These are phyloP conservation scores for Cytospora mali DNA, from an alignment of 2,329 filamentous ascomycete species.

Conservation along the genomic window DNA sequence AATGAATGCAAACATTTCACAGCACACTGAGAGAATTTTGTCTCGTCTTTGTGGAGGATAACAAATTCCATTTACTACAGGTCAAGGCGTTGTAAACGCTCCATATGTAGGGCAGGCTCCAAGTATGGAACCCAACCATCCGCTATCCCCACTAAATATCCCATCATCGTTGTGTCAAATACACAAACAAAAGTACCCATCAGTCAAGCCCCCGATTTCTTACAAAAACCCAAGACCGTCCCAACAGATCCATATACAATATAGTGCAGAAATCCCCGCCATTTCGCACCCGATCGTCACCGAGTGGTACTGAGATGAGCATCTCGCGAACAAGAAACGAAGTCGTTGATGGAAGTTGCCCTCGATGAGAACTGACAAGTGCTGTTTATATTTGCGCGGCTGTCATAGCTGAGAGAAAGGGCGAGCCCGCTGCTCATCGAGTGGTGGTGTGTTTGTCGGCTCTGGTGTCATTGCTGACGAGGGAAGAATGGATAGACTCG, in stretches of 20 bases:
- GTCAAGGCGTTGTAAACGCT: not conserved
- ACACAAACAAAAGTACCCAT: slow-evolving; percentile 1
- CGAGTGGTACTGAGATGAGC: slow-evolving; percentile 5
- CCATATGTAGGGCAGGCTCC: not conserved
- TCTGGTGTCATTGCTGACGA: not conserved
- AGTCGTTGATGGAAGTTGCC: not conserved
- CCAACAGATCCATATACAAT: slow-evolving; percentile 4
- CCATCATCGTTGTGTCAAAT: slow-evolving; percentile 1
- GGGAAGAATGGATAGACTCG: not conserved
- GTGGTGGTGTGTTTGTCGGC: not conserved
- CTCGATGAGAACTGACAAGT: not conserved
- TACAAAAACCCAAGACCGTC: not conserved
- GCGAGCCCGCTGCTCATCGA: not conserved
- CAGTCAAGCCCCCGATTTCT: not conserved
- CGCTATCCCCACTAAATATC: not conserved
- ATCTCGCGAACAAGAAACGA: not conserved
- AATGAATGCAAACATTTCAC: too few species aligned
- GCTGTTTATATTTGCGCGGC: slow-evolving; percentile 2
- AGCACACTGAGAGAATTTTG: not conserved
- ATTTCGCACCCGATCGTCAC: slow-evolving; percentile 7
- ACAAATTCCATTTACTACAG: not conserved
- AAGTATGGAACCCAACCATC: not conserved
- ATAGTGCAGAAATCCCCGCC: not conserved
- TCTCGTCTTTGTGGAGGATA: not conserved
- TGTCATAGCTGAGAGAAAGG: not conserved